Percentiles rank a stretch among this genome's conserved stretches.
These are phyloP conservation scores for Melaleuca quinquenervia DNA, from an alignment of 345 rosid genomes.

Conservation along the genomic window DNA sequence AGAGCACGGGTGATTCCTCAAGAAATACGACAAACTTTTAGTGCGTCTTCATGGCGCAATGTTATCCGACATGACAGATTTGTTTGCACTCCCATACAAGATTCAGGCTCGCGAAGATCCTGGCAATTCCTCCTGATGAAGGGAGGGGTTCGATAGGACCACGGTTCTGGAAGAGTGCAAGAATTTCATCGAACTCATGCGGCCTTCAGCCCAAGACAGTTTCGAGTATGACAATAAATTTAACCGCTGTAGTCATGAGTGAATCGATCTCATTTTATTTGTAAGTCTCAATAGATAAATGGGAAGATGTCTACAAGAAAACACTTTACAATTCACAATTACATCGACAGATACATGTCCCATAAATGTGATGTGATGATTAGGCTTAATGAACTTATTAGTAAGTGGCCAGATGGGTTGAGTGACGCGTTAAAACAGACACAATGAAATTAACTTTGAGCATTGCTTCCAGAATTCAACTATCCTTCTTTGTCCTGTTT, in stretches of 20 bases:
- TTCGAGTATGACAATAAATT: slow-evolving; percentile 6
- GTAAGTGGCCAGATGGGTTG: neutral
- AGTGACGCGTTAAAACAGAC: neutral
- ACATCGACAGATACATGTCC: too few species aligned
- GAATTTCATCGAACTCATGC: slow-evolving; percentile 22
- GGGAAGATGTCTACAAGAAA: too few species aligned
- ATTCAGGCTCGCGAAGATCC: slow-evolving; percentile 9
- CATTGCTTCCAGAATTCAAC: neutral
- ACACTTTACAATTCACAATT: too few species aligned
- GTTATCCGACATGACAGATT: slow-evolving; percentile 1
- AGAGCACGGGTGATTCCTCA: slow-evolving; percentile 3
- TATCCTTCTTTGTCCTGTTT: neutral
- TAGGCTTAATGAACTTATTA: neutral
- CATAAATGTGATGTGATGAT: neutral
- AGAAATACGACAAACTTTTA: neutral
- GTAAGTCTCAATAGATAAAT: too few species aligned
- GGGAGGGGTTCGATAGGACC: slow-evolving; percentile 19
- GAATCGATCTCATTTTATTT: neutral
- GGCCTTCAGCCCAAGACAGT: slow-evolving; percentile 21
- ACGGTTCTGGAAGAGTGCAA: slow-evolving; percentile 3
- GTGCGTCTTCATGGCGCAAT: slow-evolving; percentile 1
- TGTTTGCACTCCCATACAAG: slow-evolving; percentile 22
- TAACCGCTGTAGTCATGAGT: neutral
- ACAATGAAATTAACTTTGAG: neutral
- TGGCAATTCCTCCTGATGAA: slow-evolving; percentile 16